These are phyloP conservation scores for Irpex sp. DNA, from an alignment of 1,284 basidiomycete genomes.

Conservation along the genomic window DNA sequence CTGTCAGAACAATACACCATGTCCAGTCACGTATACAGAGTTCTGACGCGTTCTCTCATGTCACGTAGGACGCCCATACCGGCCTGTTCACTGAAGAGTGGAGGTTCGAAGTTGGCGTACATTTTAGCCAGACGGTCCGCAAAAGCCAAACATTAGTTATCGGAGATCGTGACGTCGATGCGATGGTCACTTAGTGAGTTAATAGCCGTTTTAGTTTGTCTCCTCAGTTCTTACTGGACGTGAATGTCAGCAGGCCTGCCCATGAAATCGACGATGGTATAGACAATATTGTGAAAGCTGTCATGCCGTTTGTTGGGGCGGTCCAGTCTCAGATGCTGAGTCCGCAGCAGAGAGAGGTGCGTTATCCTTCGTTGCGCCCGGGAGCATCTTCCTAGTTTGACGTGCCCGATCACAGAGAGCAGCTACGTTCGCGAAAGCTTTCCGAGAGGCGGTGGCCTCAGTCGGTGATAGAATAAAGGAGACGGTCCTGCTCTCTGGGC, in stretches of 20 bases:
- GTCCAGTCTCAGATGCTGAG: neutral
- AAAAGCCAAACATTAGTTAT: neutral
- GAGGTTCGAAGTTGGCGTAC: neutral
- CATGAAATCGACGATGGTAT: neutral
- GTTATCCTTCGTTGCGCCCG: neutral
- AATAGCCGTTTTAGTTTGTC: neutral
- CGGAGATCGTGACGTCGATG: neutral
- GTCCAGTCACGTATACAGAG: neutral
- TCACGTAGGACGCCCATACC: neutral
- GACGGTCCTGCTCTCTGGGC: slow-evolving; percentile 6
- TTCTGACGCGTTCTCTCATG: neutral
- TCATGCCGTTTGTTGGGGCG: neutral
- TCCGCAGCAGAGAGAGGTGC: slow-evolving; percentile 3
- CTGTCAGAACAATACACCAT: neutral
- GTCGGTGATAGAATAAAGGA: slow-evolving; percentile 3
- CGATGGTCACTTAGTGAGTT: neutral
- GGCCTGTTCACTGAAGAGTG: neutral
- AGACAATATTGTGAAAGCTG: neutral
- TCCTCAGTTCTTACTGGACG: neutral
- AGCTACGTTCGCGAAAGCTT: neutral
- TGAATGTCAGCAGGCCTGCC: neutral
- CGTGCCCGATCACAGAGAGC: neutral
- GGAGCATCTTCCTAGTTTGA: neutral
- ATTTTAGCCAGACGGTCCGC: neutral
- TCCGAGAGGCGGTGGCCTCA: neutral